Evolutionary conservation across 176 grass and related monocot genomes (phyloP).

Genomic region (Eragrostis nindensis): DNA sequence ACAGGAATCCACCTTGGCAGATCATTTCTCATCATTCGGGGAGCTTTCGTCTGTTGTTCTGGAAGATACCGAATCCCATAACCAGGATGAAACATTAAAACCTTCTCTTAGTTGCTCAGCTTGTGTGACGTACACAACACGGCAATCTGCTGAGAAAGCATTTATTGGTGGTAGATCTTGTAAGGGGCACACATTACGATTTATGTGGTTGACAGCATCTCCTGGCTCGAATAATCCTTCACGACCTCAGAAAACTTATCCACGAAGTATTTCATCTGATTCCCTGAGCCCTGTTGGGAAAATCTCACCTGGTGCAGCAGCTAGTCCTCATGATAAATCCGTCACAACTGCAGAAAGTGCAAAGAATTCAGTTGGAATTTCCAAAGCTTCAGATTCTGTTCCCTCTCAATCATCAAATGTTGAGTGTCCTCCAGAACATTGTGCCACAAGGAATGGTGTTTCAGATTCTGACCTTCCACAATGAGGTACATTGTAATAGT

Average conservation of each 20-base stretch:
- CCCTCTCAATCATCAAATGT: slow-evolving; percentile 46
- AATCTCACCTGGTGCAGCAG: slow-evolving; percentile 26
- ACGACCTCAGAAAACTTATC: slow-evolving; percentile 45
- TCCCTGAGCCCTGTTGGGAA: slow-evolving; percentile 40
- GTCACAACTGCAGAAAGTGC: slow-evolving; percentile 27
- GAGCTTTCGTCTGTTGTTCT: slow-evolving; percentile 79
- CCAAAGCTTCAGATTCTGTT: slow-evolving; percentile 32
- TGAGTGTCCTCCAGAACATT: slow-evolving; percentile 34
- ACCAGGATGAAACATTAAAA: slow-evolving; percentile 58
- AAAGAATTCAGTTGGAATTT: slow-evolving; percentile 32
- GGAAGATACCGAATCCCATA: slow-evolving; percentile 65
- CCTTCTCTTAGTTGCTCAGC: slow-evolving; percentile 63
- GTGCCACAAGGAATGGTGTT: slow-evolving; percentile 34
- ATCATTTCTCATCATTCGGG: slow-evolving; percentile 91
- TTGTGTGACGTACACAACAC: slow-evolving; percentile 74
- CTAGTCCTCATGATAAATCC: slow-evolving; percentile 26
- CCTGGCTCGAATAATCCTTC: slow-evolving; percentile 50
- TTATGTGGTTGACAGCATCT: slow-evolving; percentile 78
- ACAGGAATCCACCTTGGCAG: slow-evolving; percentile 81
- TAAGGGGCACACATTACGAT: slow-evolving; percentile 70
- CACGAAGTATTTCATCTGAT: slow-evolving; percentile 50
- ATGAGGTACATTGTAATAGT: slow-evolving; percentile 53
- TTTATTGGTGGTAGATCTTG: slow-evolving; percentile 79
- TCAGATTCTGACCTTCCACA: slow-evolving; percentile 40
- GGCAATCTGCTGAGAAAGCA: slow-evolving; percentile 84